Evolutionary conservation across 2,329 filamentous ascomycete genomes (phyloP).

Genomic region (Trichocomaceae sp.): DNA sequence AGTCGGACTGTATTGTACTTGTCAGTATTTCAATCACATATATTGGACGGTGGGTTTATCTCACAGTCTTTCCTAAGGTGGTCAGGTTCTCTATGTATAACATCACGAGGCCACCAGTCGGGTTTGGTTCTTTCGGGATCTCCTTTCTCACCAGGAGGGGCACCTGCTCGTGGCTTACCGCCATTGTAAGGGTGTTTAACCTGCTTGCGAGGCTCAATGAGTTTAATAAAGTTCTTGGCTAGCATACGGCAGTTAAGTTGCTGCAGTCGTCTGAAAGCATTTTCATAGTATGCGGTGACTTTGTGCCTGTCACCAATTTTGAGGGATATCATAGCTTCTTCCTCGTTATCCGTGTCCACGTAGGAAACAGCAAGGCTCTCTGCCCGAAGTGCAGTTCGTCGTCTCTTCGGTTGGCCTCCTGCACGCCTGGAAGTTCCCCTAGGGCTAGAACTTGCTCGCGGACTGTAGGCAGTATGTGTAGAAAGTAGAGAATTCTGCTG

Average conservation of each 20-base stretch:
- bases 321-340: slow-evolving; percentile 25
- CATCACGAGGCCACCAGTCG: slow-evolving; percentile 39
- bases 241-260: slow-evolving; percentile 42
- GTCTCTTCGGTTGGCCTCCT: slow-evolving; percentile 9
- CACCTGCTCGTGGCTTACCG: slow-evolving; percentile 29
- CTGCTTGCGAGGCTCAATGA: slow-evolving; percentile 44
- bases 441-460: neutral
- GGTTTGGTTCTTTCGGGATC: slow-evolving; percentile 43
- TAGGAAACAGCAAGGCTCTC: slow-evolving; percentile 1
- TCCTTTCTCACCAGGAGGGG: slow-evolving; percentile 31
- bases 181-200: slow-evolving; percentile 45
- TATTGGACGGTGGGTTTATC: slow-evolving; percentile 13
- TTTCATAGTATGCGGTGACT: slow-evolving; percentile 35
- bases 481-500: neutral
- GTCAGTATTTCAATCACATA: neutral
- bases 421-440: neutral
- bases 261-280: slow-evolving; percentile 38
- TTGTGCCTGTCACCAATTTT: slow-evolving; percentile 35
- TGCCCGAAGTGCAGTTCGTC: slow-evolving; percentile 7
- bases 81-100: slow-evolving; percentile 45
- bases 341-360: slow-evolving; percentile 16
- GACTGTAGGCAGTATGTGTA: neutral
- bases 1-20: slow-evolving; percentile 7
- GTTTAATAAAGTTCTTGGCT: slow-evolving; percentile 42
- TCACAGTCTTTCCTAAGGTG: slow-evolving; percentile 43